Evolutionary conservation across 2,329 filamentous ascomycete genomes (phyloP).

Genomic region (Kalmusia sp.): DNA sequence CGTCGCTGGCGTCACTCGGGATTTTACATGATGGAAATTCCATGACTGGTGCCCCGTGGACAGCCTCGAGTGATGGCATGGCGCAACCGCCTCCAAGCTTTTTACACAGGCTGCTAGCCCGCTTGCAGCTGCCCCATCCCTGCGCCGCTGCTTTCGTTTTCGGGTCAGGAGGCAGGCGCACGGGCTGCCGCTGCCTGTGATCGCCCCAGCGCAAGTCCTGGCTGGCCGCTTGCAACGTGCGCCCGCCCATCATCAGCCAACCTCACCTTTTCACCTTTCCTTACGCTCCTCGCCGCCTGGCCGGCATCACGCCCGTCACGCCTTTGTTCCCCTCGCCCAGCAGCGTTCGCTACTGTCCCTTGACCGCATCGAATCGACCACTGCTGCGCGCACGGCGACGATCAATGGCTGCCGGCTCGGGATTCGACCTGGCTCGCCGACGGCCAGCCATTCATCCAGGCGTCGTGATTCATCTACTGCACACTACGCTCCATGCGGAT

Average conservation of each 20-base stretch:
- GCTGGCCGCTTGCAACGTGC: no score
- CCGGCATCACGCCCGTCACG: no score
- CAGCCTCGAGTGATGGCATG: slow-evolving; percentile 36
- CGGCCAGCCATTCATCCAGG: slow-evolving; percentile 18
- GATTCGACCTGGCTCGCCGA: slow-evolving; percentile 3
- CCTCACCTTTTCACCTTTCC: not conserved
- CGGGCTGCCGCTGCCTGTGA: slow-evolving; percentile 39
- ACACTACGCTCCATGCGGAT: not conserved
- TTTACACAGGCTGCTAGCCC: slow-evolving; percentile 26
- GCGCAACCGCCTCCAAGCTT: slow-evolving; percentile 33
- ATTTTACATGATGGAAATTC: slow-evolving; percentile 43
- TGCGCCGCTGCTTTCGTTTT: slow-evolving; percentile 32
- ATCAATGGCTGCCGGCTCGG: not conserved
- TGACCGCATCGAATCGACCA: no score
- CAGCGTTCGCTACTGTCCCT: no score
- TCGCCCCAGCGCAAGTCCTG: no score
- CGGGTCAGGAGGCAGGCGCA: slow-evolving; percentile 42
- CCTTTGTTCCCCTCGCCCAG: no score
- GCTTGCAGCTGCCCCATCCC: slow-evolving; percentile 23
- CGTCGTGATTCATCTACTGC: not conserved
- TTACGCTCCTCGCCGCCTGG: not conserved
- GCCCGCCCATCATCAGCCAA: not conserved
- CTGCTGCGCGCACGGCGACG: no score
- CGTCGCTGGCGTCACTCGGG: not conserved
- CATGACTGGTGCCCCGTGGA: slow-evolving; percentile 34